phyloP scores from a whole-genome alignment of 495 filamentous ascomycete genomes.

The Margaritispora aquatica region DNA sequence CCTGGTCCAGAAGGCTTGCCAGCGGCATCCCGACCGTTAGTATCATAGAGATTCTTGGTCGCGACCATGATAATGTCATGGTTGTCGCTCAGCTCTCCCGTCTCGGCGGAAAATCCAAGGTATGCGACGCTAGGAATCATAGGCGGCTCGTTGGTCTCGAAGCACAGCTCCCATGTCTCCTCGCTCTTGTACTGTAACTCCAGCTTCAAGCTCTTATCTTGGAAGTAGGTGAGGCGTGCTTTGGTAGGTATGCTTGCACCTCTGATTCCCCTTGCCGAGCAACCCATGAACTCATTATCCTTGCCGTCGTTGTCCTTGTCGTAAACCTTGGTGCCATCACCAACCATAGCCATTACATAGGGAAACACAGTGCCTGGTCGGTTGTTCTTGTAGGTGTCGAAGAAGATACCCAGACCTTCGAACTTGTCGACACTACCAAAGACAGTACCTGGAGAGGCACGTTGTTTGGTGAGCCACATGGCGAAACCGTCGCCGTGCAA shows the following conservation, averaged over 20 bases:
- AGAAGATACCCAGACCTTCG: constrained; percentile 92
- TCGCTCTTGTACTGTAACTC: constrained; percentile 91
- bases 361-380: constrained; percentile 92
- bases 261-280: constrained; percentile 88
- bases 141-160: constrained; percentile 64
- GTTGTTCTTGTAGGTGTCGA: constrained; percentile 99
- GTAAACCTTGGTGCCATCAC: constrained; percentile 81
- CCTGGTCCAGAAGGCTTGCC: constrained; percentile 3
- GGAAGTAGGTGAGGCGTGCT: constrained; percentile 87
- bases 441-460: constrained; percentile 72
- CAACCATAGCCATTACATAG: constrained; percentile 98
- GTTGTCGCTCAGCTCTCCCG: constrained; percentile 94
- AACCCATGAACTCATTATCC: constrained; percentile 85
- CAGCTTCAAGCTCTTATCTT: constrained; percentile 85
- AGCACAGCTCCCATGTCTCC: constrained; percentile 85
- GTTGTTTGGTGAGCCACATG: constrained; percentile 96
- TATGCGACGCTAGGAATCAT: constrained; percentile 87
- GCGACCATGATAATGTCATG: constrained; percentile 91
- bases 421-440: constrained; percentile 87
- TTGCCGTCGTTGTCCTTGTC: constrained; percentile 96
- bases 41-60: constrained; percentile 81
- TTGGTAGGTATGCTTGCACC: constrained; percentile 74
- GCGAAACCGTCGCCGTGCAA: constrained; percentile 97
- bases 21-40: constrained; percentile 28
- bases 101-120: constrained; percentile 92